Base-by-base conservation (phyloP, 2,329 filamentous ascomycete species). In the Volutella citrinella region DNA sequence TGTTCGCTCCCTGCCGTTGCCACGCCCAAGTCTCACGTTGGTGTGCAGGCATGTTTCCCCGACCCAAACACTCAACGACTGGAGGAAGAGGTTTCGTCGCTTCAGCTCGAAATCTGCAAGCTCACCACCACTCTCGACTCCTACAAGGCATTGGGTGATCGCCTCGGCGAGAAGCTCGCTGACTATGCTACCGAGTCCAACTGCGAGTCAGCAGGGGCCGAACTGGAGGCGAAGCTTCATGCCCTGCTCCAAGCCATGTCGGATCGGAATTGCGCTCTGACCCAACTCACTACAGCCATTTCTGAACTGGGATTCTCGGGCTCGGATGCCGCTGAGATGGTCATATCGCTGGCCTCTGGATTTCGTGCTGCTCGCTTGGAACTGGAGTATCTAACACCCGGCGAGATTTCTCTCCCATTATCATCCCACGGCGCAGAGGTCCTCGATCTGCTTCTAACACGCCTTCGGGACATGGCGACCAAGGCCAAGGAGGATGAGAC, bases 381-480 rank as follows among this genome's bases (percentile, higher is more conserved):
- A 45, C 68, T 82, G 4, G 78, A 82, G 53, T 80, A 80, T 48
- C 65, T 81, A 14, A 74, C 69, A 0, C 78, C 78, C 0, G 78
- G 77, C 6, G 78, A 82, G 51, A 60, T 72, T n/a, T 49, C 66
- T 0, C 63, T 78, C 1, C 73, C 76, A 0, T 59, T 78, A 1
- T 68, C 66, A 0, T 68, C 69, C 0, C 69, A 70, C 30, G 76
- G 76, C 3, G 70, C 71, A 1, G 67, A 74, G 32, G 66, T 82
- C 0, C 65, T 82, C 0, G 73, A 77, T 36, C 64, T 79, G 10
- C 52, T 81, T 6, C 65, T 81, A 0, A 51, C 52, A 0, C 63
- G 69, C 0, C 65, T 82, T 3, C 69, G 73, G 4, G 61, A 65
- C 11, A 64, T 81, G 19, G 60, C 70, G 2, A 64, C 63, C 26